phyloP scores from a whole-genome alignment of 106 monocot genomes.

The Acanthochlamys bracteata region DNA sequence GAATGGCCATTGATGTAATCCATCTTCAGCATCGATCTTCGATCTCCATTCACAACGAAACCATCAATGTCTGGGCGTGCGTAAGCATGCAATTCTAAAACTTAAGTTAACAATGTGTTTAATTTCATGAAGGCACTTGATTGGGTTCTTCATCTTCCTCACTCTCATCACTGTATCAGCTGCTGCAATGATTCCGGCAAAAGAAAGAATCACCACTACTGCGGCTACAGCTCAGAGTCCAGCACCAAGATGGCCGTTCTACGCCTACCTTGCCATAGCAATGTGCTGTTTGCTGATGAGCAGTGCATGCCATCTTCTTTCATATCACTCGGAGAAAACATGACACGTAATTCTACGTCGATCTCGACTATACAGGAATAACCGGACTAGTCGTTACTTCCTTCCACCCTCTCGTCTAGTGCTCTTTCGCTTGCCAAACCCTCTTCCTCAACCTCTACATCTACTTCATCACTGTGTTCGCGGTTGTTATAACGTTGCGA shows the following conservation, averaged over 20 bases:
- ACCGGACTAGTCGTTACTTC: constrained; percentile 71
- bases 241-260: constrained; percentile 52
- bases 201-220: neutral
- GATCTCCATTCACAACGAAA: constrained; percentile 56
- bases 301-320: constrained; percentile 71
- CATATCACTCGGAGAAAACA: constrained; percentile 65
- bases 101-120: neutral
- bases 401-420: constrained; percentile 74
- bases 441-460: constrained; percentile 57
- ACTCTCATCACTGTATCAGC: constrained; percentile 18
- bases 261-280: constrained; percentile 48
- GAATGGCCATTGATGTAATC: constrained; percentile 41
- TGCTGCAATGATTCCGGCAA: neutral
- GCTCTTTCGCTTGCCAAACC: constrained; percentile 62
- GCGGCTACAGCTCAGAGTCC: neutral
- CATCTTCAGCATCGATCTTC: constrained; percentile 46
- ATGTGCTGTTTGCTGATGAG: constrained; percentile 84
- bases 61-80: constrained; percentile 50
- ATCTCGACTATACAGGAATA: constrained; percentile 76
- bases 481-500: constrained; percentile 38
- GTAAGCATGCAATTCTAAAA: neutral
- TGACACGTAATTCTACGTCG: constrained; percentile 60
- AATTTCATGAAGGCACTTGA: constrained; percentile 52
- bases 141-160: constrained; percentile 79
- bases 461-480: constrained; percentile 52